phyloP scores from a whole-genome alignment of 176 grass and related monocot genomes.

The Typha latifolia region DNA sequence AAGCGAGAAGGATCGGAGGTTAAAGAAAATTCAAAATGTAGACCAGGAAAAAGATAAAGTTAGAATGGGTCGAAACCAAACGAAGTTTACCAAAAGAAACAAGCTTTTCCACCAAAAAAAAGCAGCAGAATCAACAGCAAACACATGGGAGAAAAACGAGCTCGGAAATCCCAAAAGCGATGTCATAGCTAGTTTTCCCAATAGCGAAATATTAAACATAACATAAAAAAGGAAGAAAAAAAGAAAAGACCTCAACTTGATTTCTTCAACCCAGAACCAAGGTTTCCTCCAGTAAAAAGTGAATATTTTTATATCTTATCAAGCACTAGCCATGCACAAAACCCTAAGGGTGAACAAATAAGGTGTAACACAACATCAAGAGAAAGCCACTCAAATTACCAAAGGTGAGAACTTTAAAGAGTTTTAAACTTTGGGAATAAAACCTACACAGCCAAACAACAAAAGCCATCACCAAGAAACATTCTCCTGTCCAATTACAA shows the following conservation, averaged over 20 bases:
- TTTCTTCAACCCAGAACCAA: not conserved
- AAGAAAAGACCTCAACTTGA: not conserved
- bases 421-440: not conserved
- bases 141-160: no score
- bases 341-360: not conserved
- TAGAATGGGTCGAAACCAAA: no score
- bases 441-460: not conserved
- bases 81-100: no score
- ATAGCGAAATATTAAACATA: no score
- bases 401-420: not conserved
- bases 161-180: no score
- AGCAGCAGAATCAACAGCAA: no score
- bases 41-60: no score
- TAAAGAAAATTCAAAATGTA: no score
- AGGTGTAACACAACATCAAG: not conserved
- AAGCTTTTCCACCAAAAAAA: no score
- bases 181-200: no score
- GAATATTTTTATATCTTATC: not conserved
- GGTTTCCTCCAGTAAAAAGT: not conserved
- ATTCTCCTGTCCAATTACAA: not conserved
- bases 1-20: no score
- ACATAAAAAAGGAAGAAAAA: not conserved
- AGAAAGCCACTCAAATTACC: not conserved
- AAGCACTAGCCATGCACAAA: not conserved
- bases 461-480: not conserved